These are phyloP conservation scores for Begonia masoniana DNA, from an alignment of 306 rosid genomes.

Conservation along the genomic window DNA sequence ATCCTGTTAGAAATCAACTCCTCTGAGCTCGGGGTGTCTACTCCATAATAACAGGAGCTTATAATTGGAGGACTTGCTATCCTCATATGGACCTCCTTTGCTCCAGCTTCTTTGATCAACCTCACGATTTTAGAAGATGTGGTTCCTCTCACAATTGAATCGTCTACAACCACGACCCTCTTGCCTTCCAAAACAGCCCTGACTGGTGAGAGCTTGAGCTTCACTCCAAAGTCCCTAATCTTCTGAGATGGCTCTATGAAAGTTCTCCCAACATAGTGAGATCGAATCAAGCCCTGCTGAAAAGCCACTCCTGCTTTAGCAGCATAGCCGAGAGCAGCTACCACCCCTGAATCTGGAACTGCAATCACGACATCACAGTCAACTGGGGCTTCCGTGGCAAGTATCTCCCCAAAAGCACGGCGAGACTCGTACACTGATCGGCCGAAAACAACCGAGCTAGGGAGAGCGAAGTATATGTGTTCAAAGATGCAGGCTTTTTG, in stretches of 20 bases:
- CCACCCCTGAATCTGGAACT: slow-evolving; percentile 93
- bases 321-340: slow-evolving; percentile 95
- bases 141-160: slow-evolving; percentile 90
- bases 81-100: slow-evolving; percentile 96
- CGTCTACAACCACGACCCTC: slow-evolving; percentile 94
- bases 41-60: slow-evolving; percentile 88
- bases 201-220: slow-evolving; percentile 70
- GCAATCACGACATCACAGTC: slow-evolving; percentile 95
- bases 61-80: slow-evolving; percentile 91
- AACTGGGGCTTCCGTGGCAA: slow-evolving; percentile 75
- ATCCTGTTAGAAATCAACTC: slow-evolving; percentile 88
- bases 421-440: slow-evolving; percentile 80
- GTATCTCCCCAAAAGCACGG: slow-evolving; percentile 59
- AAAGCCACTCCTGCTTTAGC: slow-evolving; percentile 85
- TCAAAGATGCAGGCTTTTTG: slow-evolving; percentile 87
- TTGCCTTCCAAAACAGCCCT: slow-evolving; percentile 86
- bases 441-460: slow-evolving; percentile 75
- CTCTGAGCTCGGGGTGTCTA: slow-evolving; percentile 90
- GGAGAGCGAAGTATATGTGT: slow-evolving; percentile 86
- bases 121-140: slow-evolving; percentile 89
- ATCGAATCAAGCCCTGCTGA: slow-evolving; percentile 86
- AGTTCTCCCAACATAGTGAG: slow-evolving; percentile 95
- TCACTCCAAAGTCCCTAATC: slow-evolving; percentile 88
- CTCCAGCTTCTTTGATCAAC: slow-evolving; percentile 85
- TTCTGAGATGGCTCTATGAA: slow-evolving; percentile 94